These are phyloP conservation scores for Hymenoscyphus occultus DNA, from an alignment of 2,329 filamentous ascomycete genomes.

Conservation along the genomic window DNA sequence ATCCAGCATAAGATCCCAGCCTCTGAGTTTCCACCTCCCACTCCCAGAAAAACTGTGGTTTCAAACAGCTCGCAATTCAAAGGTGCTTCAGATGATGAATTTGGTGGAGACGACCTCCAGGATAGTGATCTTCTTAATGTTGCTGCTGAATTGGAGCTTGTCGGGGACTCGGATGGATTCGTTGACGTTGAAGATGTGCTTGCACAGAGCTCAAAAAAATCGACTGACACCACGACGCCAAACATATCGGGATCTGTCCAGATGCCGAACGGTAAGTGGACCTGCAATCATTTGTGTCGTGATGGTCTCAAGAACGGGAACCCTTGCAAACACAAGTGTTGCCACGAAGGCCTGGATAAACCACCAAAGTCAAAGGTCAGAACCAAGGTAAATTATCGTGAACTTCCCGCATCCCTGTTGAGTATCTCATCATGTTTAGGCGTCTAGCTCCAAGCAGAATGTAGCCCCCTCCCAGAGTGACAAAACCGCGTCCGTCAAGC, in stretches of 20 bases:
- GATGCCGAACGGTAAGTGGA: constrained; percentile 69
- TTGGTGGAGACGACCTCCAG: constrained; percentile 37
- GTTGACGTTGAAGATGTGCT: constrained; percentile 54
- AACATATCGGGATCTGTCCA: constrained; percentile 40
- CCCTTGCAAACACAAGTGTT: constrained; percentile 69
- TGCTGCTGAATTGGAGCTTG: constrained; percentile 29
- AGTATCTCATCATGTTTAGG: neutral
- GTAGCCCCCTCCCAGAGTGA: too few species aligned
- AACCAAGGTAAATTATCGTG: neutral
- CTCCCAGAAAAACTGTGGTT: neutral
- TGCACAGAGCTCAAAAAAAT: neutral
- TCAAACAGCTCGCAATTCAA: constrained; percentile 6
- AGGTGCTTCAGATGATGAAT: constrained; percentile 24
- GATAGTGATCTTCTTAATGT: constrained; percentile 44
- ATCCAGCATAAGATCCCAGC: constrained; percentile 35
- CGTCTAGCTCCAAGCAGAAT: neutral
- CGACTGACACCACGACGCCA: neutral
- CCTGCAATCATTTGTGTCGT: constrained; percentile 67
- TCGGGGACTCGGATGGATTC: constrained; percentile 44
- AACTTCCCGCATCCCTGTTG: neutral
- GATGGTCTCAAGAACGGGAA: constrained; percentile 42
- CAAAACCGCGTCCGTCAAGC: neutral
- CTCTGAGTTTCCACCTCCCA: constrained; percentile 35
- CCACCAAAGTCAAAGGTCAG: constrained; percentile 38
- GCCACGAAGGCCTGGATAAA: constrained; percentile 66